Base-by-base conservation (phyloP, 2,329 filamentous ascomycete genomes). In the Xylogone sp. region DNA sequence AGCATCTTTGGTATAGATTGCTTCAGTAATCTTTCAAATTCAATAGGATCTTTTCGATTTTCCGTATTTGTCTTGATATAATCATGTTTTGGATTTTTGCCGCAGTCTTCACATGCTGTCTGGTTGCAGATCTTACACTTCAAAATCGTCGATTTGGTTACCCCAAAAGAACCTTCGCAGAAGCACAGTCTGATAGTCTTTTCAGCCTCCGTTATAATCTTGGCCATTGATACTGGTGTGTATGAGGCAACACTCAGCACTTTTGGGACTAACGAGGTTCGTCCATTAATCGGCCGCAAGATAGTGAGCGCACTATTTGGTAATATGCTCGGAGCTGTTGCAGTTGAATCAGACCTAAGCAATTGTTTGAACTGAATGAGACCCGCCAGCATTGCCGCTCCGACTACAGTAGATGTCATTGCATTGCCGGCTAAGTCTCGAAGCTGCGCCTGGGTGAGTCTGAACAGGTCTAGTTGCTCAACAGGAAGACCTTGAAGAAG, bases 371-470 rank as follows among this genome's bases (percentile, higher is more conserved):
- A 39, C n/a, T 39, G 34, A 39, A 39, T 16, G 1, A 92, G 65
- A 0, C 81, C 76, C 1, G 81, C 72, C 2, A 89, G 60, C 1
- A 88, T 75, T 0, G 80, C 78, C 1, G 79, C 74, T 2, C 84
- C 86, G 9, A 91, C 81, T 1, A 90, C 85, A 0, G 88, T 87
- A 0, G 82, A 82, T 1, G 80, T 83, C 88, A 93, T 93, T 0
- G 88, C 88, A 64, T 94, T 93, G 0, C 88, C 88, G 2, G 86
- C 87, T 2, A 93, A 70, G 56, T 90, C 82, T 55, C 85, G 81
- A 2, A 89, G 71, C 18, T 91, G 72, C 1, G 69, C 66, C 45
- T 84, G 74, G 0, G 75, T 78, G 59, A 92, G 84, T 8, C 77
- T 76, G 0, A 79, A 83, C n/a, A 90, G 74, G 1, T 82, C 70